phyloP scores from a whole-genome alignment of 352 stramenopile genomes.

The Phytophthora quininea region DNA sequence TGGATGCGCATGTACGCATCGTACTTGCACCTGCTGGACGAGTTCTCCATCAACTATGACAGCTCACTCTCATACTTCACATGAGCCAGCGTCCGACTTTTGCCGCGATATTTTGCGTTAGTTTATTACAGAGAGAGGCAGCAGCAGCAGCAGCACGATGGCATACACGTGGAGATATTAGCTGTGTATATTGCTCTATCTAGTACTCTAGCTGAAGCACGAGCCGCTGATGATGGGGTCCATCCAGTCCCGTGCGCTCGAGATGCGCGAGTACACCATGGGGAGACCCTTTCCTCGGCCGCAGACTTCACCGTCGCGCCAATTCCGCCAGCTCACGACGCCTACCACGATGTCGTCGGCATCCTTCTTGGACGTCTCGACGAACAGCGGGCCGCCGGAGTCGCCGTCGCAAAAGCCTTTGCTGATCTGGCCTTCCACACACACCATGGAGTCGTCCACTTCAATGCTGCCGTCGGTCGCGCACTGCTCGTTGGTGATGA shows the following conservation, averaged over 20 bases:
- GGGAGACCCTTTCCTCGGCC: conserved; percentile 45
- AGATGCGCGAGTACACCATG: conserved; percentile 62
- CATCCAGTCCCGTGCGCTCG: conserved; percentile 53
- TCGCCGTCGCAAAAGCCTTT: conserved; percentile 65
- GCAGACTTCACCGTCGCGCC: conserved; percentile 51
- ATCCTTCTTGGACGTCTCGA: conserved; percentile 32
- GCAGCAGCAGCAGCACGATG: too few relatives aligned
- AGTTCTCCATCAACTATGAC: conserved; percentile 70
- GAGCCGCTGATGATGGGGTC: conserved; percentile 31
- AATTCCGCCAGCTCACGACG: conserved; percentile 63
- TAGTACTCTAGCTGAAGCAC: conserved; percentile 26
- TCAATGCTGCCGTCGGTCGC: conserved; percentile 22
- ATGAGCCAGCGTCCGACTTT: conserved; percentile 28
- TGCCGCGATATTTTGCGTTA: conserved; percentile 32
- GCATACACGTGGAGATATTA: too few relatives aligned
- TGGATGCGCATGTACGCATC: conserved; percentile 76
- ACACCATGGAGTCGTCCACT: conserved; percentile 61
- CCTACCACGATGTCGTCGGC: conserved; percentile 48
- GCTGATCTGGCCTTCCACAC: conserved; percentile 49
- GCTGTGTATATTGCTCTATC: too few relatives aligned
- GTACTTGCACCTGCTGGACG: conserved; percentile 68
- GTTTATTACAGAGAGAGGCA: conserved; percentile 3
- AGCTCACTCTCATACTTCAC: conserved; percentile 70
- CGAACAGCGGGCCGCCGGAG: conserved; percentile 57
- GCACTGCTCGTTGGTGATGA: conserved; percentile 51